A percentile compares a stretch with the other conserved stretches of the same genome.
Evolutionary conservation across 2,329 filamentous ascomycete species (phyloP).

Genomic region (Diaporthe citri): DNA sequence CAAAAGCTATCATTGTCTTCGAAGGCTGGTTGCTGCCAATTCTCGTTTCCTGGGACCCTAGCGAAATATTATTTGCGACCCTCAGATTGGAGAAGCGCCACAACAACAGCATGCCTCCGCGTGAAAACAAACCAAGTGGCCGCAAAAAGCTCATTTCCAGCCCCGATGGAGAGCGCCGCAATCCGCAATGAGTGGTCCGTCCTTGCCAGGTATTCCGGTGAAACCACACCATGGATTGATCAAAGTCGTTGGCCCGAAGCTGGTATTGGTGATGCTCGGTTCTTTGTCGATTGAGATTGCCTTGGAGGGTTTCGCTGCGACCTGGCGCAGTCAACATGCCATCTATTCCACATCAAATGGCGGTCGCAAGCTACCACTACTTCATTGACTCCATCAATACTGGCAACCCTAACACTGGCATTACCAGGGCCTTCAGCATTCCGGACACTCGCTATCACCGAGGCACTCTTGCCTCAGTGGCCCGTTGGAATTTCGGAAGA

Average conservation of each 20-base stretch:
- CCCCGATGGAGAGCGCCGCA: not conserved
- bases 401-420: too few relatives aligned
- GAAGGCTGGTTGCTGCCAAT: not conserved
- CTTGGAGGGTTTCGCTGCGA: not conserved
- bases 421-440: too few relatives aligned
- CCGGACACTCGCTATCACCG: too few relatives aligned
- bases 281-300: not conserved
- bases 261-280: not conserved
- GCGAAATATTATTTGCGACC: not conserved
- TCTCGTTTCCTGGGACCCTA: conserved; percentile 6
- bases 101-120: not conserved
- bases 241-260: not conserved
- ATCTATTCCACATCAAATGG: too few relatives aligned
- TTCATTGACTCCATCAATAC: too few relatives aligned
- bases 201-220: not conserved
- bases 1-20: conserved; percentile 5
- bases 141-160: not conserved
- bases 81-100: not conserved
- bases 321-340: not conserved
- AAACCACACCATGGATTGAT: conserved; percentile 24
- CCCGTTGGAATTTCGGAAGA: too few relatives aligned
- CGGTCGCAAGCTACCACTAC: too few relatives aligned
- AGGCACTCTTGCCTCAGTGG: too few relatives aligned
- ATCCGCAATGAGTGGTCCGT: conserved; percentile 1
- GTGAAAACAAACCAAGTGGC: not conserved